Percentiles rank a stretch among this genome's conserved stretches.
Conservation (phyloP, 495 filamentous ascomycete genomes). For the Evernia prunastri region DNA sequence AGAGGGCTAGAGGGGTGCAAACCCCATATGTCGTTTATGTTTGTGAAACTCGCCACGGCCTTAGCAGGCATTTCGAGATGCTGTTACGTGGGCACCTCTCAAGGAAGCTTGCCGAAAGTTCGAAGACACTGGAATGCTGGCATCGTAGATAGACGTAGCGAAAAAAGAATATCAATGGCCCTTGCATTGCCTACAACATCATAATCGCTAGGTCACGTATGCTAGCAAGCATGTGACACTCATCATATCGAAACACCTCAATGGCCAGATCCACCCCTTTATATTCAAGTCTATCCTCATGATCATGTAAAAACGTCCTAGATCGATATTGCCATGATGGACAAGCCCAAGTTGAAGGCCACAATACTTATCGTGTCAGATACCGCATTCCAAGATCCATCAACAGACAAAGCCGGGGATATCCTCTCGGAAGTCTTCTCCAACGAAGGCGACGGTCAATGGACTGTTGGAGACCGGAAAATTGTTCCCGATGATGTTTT, state of each 20-base stretch:
- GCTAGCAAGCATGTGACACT: slow-evolving; percentile 28
- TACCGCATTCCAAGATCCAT: slow-evolving; percentile 78
- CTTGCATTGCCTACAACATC: no score
- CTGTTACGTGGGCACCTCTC: no score
- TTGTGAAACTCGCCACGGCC: no score
- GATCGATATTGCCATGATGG: slow-evolving; percentile 26
- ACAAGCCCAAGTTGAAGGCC: slow-evolving; percentile 44
- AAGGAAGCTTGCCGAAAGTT: no score
- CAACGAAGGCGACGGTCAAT: slow-evolving; percentile 53
- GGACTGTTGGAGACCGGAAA: slow-evolving; percentile 58
- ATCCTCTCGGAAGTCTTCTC: slow-evolving; percentile 62
- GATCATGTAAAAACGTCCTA: not conserved
- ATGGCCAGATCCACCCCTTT: no score
- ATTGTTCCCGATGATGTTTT: slow-evolving; percentile 77
- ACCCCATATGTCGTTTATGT: no score
- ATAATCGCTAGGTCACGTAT: not conserved
- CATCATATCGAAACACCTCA: slow-evolving; percentile 27
- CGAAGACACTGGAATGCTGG: no score
- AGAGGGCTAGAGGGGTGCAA: no score
- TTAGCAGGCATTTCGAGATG: no score
- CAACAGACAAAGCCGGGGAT: slow-evolving; percentile 63
- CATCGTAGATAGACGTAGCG: no score
- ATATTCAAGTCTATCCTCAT: not conserved
- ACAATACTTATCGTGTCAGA: slow-evolving; percentile 88
- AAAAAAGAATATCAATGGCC: no score